Base-by-base conservation (phyloP, 2,329 filamentous ascomycete genomes). In the Aschersonia sp. region DNA sequence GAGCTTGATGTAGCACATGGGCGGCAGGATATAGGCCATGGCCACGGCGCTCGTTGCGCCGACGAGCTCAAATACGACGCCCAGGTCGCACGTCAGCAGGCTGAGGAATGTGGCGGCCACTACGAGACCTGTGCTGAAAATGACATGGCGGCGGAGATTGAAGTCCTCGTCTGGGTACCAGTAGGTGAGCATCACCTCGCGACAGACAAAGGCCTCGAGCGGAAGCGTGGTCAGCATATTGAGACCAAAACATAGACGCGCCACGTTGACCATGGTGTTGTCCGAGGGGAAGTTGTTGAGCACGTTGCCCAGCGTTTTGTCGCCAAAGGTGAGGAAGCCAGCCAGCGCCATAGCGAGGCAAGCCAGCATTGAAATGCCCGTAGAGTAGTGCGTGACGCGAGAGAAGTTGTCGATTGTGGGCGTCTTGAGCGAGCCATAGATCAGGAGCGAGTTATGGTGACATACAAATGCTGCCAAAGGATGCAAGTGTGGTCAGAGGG, bases 201-300 rank as follows among this genome's bases (percentile, higher is more conserved):
- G 80, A 66, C 92, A 98, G 48, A 98, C 92, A 64, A 98, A 98
- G 12, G 89, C 89, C 71, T 98, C 92, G 51, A 98, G 82, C 0
- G 92, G 92, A 38, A 98, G 73, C 2, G 92, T 97, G 10, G 92
- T 96, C 58, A 98, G 80, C 92, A 98, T 98, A 73, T 98, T 98
- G 55, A 98, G 77, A 2, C 92, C 92, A 61, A 98, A 97, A 67
- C 88, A 96, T 46, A 98, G 75, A 47, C 92, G 84, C 29, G 92
- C 92, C 50, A 98, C 75, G 65, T 96, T 97, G 61, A 97, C 89
- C 79, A 97, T 84, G 56, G 83, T 74, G 65, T 95, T 97, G 66
- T 94, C 81, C 28, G 81, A 73, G 2, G 89, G 85, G 61, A 98
- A 97, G 69, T 98, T 98, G 73, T 98, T 98, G 58, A 98, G 80